Percentiles rank a stretch among this genome's conserved stretches.
These are phyloP conservation scores for Marasmius sp. DNA, from an alignment of 1,284 basidiomycete species.

Conservation along the genomic window DNA sequence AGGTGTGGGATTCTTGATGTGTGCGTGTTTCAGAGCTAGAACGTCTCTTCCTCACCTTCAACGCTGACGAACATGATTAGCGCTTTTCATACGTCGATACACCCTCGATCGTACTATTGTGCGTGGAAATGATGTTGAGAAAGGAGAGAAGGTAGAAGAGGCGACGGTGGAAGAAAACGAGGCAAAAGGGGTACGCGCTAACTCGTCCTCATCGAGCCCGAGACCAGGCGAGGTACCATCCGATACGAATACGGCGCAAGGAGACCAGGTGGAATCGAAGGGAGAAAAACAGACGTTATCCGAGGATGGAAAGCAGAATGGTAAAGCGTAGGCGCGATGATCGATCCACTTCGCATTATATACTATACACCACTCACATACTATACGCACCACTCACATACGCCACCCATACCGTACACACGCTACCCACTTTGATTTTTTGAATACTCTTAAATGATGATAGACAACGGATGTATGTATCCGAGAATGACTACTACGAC, in stretches of 20 bases:
- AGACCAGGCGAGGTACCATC: background rate
- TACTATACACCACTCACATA: background rate
- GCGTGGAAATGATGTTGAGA: slow-evolving; percentile 33
- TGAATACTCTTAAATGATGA: no score
- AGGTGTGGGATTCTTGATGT: slow-evolving; percentile 58
- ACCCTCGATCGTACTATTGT: slow-evolving; percentile 60
- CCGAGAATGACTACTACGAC: no score
- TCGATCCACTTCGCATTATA: background rate
- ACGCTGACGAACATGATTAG: slow-evolving; percentile 20
- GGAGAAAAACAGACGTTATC: background rate
- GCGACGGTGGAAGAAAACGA: slow-evolving; percentile 9
- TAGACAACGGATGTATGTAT: no score
- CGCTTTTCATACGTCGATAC: slow-evolving; percentile 60
- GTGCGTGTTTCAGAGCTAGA: slow-evolving; percentile 31
- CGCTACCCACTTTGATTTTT: no score
- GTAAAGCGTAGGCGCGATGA: background rate
- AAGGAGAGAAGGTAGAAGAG: slow-evolving; percentile 17
- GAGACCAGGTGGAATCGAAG: background rate
- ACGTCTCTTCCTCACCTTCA: background rate
- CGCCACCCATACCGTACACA: no score
- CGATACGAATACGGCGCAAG: background rate
- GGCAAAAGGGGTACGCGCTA: background rate
- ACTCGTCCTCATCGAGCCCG: no score
- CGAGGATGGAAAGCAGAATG: background rate
- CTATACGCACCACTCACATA: no score